Conservation (phyloP, 2,329 filamentous ascomycete genomes). For the Epichloe sylvatica region DNA sequence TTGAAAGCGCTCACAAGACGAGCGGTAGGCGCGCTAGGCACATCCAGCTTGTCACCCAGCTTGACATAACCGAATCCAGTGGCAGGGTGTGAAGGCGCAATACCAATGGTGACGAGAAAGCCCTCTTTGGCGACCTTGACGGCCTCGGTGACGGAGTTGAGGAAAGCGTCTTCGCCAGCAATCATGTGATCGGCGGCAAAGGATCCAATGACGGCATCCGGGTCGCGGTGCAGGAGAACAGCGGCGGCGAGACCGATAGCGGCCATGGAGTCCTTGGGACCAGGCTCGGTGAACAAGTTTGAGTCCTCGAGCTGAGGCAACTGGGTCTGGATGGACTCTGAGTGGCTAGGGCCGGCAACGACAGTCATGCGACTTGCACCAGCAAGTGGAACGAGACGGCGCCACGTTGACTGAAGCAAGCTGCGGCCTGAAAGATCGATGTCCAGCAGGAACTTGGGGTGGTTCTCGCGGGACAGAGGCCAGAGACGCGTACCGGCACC, state of each 20-base stretch:
- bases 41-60: constrained; percentile 12
- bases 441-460: constrained; percentile 16
- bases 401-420: constrained; percentile 15
- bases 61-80: constrained; percentile 16
- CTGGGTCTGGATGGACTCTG: constrained; percentile 13
- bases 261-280: constrained; percentile 16
- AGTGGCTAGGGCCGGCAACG: constrained; percentile 13
- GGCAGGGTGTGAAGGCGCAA: constrained; percentile 14
- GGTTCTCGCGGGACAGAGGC: constrained; percentile 15
- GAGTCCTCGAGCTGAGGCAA: constrained; percentile 11
- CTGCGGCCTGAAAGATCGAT: constrained; percentile 14
- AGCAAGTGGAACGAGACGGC: constrained; percentile 14
- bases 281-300: constrained; percentile 15
- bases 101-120: constrained; percentile 15
- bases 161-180: constrained; percentile 15
- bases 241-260: constrained; percentile 15
- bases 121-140: constrained; percentile 14
- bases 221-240: constrained; percentile 12
- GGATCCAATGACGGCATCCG: constrained; percentile 13
- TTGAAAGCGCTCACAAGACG: constrained; percentile 14
- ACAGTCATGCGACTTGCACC: constrained; percentile 14
- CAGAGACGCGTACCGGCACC: constrained; percentile 15
- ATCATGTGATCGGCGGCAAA: constrained; percentile 17
- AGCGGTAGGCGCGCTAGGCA: constrained; percentile 10
- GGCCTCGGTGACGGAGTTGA: constrained; percentile 13